These are phyloP conservation scores for Fusarium devonianum DNA, from an alignment of 2,329 filamentous ascomycete species.

Conservation along the genomic window DNA sequence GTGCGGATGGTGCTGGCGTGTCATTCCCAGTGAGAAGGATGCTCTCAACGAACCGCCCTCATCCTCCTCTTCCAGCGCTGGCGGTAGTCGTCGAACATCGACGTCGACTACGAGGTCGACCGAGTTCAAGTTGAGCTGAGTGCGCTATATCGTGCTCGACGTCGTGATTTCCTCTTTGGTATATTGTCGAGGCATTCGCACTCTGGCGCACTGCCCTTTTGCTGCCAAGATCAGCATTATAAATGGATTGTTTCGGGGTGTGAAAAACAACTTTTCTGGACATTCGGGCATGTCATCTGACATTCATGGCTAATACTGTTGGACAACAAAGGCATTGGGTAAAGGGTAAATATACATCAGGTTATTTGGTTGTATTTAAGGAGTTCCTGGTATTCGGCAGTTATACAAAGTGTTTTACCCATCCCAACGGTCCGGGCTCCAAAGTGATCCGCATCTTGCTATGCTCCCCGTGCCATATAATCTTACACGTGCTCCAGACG, in stretches of 20 bases:
- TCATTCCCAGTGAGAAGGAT: conserved; percentile 68
- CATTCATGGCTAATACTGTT: conserved; percentile 2
- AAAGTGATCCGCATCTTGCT: conserved; percentile 22
- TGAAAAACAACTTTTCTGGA: not conserved
- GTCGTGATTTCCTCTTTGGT: too few relatives aligned
- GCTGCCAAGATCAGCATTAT: not conserved
- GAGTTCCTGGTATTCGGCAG: conserved; percentile 38
- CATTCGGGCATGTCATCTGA: conserved; percentile 3
- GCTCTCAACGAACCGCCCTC: conserved; percentile 37
- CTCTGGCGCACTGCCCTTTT: conserved; percentile 1
- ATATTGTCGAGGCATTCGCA: not conserved
- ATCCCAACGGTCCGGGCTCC: conserved; percentile 16
- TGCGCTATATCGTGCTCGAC: not conserved
- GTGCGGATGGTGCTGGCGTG: conserved; percentile 90
- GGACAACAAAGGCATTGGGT: not conserved
- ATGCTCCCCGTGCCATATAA: conserved; percentile 29
- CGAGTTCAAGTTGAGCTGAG: conserved; percentile 20
- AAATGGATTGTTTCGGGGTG: not conserved
- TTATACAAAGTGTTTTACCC: conserved; percentile 35
- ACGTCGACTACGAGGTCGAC: conserved; percentile 31
- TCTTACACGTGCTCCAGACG: conserved; percentile 35
- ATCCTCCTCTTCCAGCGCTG: conserved; percentile 37
- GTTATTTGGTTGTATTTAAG: conserved; percentile 23
- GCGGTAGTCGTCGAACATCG: conserved; percentile 35
- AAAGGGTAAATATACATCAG: conserved; percentile 25